Evolutionary conservation across 148 eudicot species (phyloP).

Genomic region (Rhododendron kiyosumense): DNA sequence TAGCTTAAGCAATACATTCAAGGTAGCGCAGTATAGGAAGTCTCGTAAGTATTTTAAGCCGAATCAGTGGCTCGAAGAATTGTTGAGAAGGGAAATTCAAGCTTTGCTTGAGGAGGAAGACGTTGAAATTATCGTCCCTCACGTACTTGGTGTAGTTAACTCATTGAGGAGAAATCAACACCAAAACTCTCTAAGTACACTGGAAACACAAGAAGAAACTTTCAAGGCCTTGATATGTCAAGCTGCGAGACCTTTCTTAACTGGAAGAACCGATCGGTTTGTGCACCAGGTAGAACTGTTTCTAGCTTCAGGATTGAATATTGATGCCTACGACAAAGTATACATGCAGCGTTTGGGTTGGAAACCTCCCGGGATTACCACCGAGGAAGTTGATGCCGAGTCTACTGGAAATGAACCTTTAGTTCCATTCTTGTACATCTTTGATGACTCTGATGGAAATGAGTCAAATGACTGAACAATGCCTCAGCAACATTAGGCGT

Average conservation of each 20-base stretch:
- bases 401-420: conserved; percentile 17
- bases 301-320: conserved; percentile 66
- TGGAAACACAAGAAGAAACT: conserved; percentile 41
- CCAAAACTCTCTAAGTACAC: conserved; percentile 19
- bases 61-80: conserved; percentile 53
- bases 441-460: conserved; percentile 44
- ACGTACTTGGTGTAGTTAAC: conserved; percentile 66
- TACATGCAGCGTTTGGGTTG: conserved; percentile 57
- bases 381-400: conserved; percentile 24
- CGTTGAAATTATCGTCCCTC: conserved; percentile 76
- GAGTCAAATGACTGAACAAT: no score
- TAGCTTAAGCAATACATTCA: conserved; percentile 32
- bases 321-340: conserved; percentile 68
- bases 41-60: conserved; percentile 56
- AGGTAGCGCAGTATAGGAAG: conserved; percentile 66
- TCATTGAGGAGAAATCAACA: conserved; percentile 50
- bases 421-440: conserved; percentile 38
- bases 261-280: conserved; percentile 64
- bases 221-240: conserved; percentile 45
- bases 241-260: conserved; percentile 67
- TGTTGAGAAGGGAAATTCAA: conserved; percentile 88
- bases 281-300: conserved; percentile 64
- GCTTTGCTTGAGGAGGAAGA: conserved; percentile 89
- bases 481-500: no score
- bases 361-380: conserved; percentile 35